These are phyloP conservation scores for Grigorovia transvaalensis DNA, from an alignment of 805 yeast genomes.

Conservation along the genomic window DNA sequence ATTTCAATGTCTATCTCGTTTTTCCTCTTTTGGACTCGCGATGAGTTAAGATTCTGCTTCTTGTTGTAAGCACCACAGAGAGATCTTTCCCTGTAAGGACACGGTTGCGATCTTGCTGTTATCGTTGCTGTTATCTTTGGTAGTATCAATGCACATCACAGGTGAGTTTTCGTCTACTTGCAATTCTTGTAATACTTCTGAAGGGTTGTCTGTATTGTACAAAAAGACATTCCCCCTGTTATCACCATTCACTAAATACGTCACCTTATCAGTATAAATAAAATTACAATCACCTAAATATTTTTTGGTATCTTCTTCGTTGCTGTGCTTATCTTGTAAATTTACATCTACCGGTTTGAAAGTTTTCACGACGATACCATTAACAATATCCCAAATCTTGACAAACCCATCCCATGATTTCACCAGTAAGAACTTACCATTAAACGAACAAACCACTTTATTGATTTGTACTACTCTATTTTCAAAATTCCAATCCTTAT, in stretches of 20 bases:
- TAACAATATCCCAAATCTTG: conserved; percentile 79
- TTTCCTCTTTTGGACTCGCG: background rate
- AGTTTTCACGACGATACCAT: conserved; percentile 71
- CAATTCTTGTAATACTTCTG: background rate
- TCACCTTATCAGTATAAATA: conserved; percentile 2
- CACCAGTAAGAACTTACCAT: conserved; percentile 68
- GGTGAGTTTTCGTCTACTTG: background rate
- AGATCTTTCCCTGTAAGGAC: background rate
- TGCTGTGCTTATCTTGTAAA: background rate
- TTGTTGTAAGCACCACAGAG: background rate
- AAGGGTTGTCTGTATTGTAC: conserved; percentile 9
- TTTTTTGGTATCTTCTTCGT: background rate
- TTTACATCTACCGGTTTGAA: conserved; percentile 22
- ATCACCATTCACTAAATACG: conserved; percentile 22
- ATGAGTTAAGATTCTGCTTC: background rate
- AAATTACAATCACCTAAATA: background rate
- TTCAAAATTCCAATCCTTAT: conserved; percentile 60
- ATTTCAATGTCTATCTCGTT: too few species aligned
- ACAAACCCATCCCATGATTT: conserved; percentile 72
- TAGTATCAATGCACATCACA: conserved; percentile 1
- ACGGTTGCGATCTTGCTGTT: background rate
- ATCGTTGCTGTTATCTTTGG: background rate
- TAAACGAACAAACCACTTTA: conserved; percentile 63
- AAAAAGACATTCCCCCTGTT: conserved; percentile 21
- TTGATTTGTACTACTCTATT: conserved; percentile 49